Evolutionary conservation across 2,329 filamentous ascomycete genomes (phyloP).

Genomic region (Xylariales sp.): DNA sequence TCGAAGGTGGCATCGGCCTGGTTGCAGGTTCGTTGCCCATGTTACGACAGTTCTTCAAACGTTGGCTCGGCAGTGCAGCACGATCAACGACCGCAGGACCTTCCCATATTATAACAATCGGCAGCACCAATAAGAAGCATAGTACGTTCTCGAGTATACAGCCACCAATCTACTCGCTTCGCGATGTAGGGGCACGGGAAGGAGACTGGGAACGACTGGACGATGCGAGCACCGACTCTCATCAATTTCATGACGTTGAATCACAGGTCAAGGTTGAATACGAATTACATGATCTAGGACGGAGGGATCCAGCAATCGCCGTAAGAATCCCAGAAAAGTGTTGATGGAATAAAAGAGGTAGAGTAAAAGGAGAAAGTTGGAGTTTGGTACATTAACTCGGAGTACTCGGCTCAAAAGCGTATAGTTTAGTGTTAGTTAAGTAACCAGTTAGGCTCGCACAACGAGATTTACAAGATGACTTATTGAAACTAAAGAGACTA

Average conservation of each 20-base stretch:
- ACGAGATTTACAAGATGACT: no score
- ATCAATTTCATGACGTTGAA: conserved; percentile 1
- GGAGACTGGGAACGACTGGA: conserved; percentile 1
- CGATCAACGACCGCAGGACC: not conserved
- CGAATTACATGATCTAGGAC: conserved; percentile 1
- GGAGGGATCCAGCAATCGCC: not conserved
- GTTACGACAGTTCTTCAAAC: conserved; percentile 1
- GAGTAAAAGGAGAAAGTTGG: not conserved
- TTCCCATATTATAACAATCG: not conserved
- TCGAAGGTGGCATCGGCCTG: conserved; percentile 2
- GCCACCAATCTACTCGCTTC: not conserved
- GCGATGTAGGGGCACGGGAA: not conserved
- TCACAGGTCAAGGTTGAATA: not conserved
- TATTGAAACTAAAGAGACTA: not conserved
- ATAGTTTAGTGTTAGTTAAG: no score
- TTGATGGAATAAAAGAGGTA: not conserved
- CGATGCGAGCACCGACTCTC: not conserved
- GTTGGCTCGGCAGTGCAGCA: conserved; percentile 2
- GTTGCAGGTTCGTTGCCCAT: not conserved
- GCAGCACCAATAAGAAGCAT: not conserved
- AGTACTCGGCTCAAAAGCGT: not conserved
- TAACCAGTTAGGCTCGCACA: no score
- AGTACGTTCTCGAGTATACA: not conserved
- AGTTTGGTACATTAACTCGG: not conserved
- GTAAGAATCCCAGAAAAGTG: not conserved